Evolutionary conservation across 2,329 filamentous ascomycete genomes (phyloP), one percentile per base, ranked within the genome.

Genomic region (Fusarium nurragi): DNA sequence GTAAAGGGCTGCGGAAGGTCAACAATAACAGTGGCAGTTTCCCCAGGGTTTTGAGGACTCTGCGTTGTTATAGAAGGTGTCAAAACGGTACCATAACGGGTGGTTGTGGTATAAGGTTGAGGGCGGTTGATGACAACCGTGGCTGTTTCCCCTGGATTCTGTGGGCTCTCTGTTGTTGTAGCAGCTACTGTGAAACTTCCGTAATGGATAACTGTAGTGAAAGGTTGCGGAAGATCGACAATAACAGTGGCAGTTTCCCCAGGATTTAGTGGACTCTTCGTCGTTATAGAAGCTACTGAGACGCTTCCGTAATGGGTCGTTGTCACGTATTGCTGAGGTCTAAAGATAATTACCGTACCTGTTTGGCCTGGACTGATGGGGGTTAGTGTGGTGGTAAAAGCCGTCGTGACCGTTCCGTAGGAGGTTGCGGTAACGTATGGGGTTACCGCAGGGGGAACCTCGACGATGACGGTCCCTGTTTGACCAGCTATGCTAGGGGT

Each of bases 241-340:
- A 60, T 13, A 3, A 60, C 16, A 1, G 7, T 60, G 8, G 40
- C 48, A 3, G 30, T n/a, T 1, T 34, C 54, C 2, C 23, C 36
- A 0, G 36, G 22, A 0, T 16, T 21, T 1, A 2, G 23, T 4
- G 47, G 4, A 3, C 2, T 47, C n/a, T 21, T 13, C 1, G 57
- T 60, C 3, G 36, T 60, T 1, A 25, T 60, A 2, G 34, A 32
- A 6, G 48, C 12, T 3, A 14, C 30, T 1, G 30, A 46, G 9
- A 54, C 47, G 1, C 36, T 44, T 38, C 56, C 58, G 6, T 55
- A 61, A 3, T 37, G 56, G 11, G 41, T 61, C 4, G 13, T 48
- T 0, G 58, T 61, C 2, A 23, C 8, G 10, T 53, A 61, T 4
- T 41, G 0, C 2, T 39, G 25, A 14, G 58, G 14, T 7, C 12